Conservation (phyloP, 768 basidiomycete species). For the Tephrocybe sp. region DNA sequence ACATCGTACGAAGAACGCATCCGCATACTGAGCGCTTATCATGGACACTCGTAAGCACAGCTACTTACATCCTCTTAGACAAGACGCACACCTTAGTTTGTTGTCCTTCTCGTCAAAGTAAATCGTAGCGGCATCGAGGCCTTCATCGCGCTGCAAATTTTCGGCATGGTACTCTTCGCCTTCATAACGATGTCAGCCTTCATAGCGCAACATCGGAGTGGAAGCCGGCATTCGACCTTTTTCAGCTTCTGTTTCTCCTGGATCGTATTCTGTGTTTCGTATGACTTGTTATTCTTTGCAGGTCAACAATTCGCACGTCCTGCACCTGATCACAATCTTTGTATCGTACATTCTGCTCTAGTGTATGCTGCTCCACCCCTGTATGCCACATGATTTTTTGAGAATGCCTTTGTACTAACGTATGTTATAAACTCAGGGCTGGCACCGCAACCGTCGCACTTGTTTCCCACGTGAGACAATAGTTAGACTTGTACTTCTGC, state of each 20-base stretch:
- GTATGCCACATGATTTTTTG: conserved; percentile 19
- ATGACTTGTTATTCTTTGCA: conserved; percentile 29
- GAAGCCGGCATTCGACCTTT: conserved; percentile 30
- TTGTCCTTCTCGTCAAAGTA: background rate
- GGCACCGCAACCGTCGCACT: conserved; percentile 23
- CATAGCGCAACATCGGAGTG: conserved; percentile 18
- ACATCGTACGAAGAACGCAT: background rate
- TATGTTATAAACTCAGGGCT: conserved; percentile 15
- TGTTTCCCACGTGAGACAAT: conserved; percentile 23
- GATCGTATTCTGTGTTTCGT: conserved; percentile 33
- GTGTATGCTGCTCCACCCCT: conserved; percentile 31
- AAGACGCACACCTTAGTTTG: background rate
- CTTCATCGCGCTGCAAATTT: conserved; percentile 29
- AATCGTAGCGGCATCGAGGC: conserved; percentile 13
- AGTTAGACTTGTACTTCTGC: background rate
- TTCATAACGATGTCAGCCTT: conserved; percentile 25
- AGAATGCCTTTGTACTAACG: background rate
- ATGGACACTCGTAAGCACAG: conserved; percentile 12
- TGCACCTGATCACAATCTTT: conserved; percentile 22
- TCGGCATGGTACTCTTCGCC: conserved; percentile 23
- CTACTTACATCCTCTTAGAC: background rate
- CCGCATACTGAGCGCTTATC: background rate
- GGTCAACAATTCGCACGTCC: conserved; percentile 23
- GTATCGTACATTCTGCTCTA: conserved; percentile 28
- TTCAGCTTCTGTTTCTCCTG: conserved; percentile 34